These are phyloP conservation scores for Lichtheimia ramosa DNA, from an alignment of 371 early-diverging fungal species.

Conservation along the genomic window DNA sequence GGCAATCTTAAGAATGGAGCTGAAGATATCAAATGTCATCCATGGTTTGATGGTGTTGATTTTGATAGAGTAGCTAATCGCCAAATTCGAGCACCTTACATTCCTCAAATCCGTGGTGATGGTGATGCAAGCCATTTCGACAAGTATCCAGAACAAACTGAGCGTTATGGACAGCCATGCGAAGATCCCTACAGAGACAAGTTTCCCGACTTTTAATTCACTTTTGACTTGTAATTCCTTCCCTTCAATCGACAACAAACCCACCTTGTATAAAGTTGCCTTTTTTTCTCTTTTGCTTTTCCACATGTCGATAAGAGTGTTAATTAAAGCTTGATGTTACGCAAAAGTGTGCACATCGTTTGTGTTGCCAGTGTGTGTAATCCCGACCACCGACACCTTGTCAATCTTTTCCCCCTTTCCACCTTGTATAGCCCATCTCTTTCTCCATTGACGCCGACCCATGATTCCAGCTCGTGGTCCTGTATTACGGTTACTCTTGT, in stretches of 20 bases:
- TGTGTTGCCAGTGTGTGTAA: too few relatives aligned
- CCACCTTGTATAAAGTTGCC: too few relatives aligned
- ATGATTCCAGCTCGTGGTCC: not conserved
- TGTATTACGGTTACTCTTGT: not conserved
- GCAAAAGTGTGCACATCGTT: too few relatives aligned
- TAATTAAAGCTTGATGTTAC: too few relatives aligned
- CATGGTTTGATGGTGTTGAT: conserved; percentile 95
- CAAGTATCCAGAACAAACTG: conserved; percentile 84
- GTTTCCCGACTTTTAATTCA: conserved; percentile 30
- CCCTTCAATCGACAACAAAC: too few relatives aligned
- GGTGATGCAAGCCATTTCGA: conserved; percentile 97
- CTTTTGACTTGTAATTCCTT: not conserved
- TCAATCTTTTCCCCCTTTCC: conserved; percentile 1
- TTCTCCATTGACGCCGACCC: not conserved
- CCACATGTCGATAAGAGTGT: too few relatives aligned
- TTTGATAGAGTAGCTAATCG: conserved; percentile 80
- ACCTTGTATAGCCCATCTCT: not conserved
- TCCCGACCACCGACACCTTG: not conserved
- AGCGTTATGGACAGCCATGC: conserved; percentile 53
- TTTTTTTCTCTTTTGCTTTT: too few relatives aligned
- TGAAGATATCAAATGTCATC: conserved; percentile 91
- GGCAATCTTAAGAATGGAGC: conserved; percentile 92
- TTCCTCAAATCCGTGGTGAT: conserved; percentile 81
- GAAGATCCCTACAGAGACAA: conserved; percentile 39
- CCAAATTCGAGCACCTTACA: conserved; percentile 88